Base-by-base conservation (phyloP, 202 grass and related monocot species). In the Saccharum hybrid region DNA sequence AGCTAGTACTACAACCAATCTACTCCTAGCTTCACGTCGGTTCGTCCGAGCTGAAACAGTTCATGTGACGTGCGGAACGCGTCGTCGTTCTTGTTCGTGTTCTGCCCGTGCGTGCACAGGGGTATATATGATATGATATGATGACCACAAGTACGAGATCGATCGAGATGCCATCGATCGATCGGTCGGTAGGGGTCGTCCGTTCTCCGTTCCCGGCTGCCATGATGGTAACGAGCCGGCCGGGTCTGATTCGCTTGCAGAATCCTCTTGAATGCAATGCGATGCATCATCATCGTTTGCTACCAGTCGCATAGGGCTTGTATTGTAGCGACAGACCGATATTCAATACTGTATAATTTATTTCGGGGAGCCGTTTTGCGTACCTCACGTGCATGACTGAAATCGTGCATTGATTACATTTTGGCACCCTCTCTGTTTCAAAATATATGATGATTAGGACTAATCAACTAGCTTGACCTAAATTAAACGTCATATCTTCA, bases 231-330 rank as follows among this genome's bases (percentile, higher is more conserved):
- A 34, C 16, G 16, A 2, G 0, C 49, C 1, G 15, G 10, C 2
- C 6, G 6, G 71, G 8, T 51, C 52, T 38, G 72, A 22, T 75
- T 75, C 48, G 46, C 8, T 74, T 33, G 48, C 72, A 57, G 72
- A 8, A 52, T 36, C 71, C 13, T 18, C 45, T 52, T 36, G 71
- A 74, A 74, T 54, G 71, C 70, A 49, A 48, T 4, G 68, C 10
- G 5, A 22, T 30, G 22, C 37, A 16, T 5, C 41, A 48, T 48
- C 40, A 15, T 71, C 41, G 6, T 54, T 51, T 10, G 8, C 45
- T 54, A 56, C 8, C 3, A 51, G 19, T 22, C n/a, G 8, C 16
- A 57, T 57, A 57, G 6, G 51, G 18, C 51, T 56, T 56, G 51
- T 56, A 56, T 7, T 12, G 49, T 54, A 54, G 51, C 51, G 51